phyloP scores from a whole-genome alignment of 192 early-diverging fungal genomes.

The Rhizoclosmatium globosum region DNA sequence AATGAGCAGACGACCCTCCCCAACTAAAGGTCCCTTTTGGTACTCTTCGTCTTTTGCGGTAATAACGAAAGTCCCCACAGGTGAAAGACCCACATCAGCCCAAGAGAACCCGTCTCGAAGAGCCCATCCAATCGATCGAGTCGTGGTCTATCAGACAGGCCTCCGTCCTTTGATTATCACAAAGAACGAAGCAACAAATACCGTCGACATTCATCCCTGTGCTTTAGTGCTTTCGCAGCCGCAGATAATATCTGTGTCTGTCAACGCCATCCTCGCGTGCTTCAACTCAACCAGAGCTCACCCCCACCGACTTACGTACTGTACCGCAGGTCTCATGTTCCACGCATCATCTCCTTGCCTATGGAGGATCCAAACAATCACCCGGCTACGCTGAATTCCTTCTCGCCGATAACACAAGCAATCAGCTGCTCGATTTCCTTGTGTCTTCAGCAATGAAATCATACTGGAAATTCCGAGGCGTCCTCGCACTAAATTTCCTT shows the following conservation, averaged over 20 bases:
- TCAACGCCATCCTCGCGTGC: not conserved
- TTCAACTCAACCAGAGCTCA: not conserved
- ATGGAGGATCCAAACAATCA: not conserved
- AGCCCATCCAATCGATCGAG: not conserved
- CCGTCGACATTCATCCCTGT: not conserved
- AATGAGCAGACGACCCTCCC: too few species aligned
- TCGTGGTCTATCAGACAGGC: too few species aligned
- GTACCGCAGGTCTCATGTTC: not conserved
- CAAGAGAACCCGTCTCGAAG: not conserved
- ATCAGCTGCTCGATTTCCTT: not conserved
- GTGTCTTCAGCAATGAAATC: not conserved
- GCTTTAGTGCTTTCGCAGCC: not conserved
- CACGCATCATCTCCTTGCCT: not conserved
- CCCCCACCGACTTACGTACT: not conserved
- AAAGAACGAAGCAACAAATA: not conserved
- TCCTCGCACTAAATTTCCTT: not conserved
- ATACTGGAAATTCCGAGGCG: not conserved
- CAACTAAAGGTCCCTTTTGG: too few species aligned
- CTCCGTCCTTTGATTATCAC: not conserved
- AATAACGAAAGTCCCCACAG: not conserved
- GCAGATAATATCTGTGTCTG: not conserved
- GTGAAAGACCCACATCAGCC: not conserved
- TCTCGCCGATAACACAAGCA: not conserved
- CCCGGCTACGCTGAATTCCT: slow-evolving; percentile 14
- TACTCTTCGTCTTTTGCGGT: not conserved